Conservation (phyloP, 2,329 filamentous ascomycete species). For the Alternaria novae-zelandiae region DNA sequence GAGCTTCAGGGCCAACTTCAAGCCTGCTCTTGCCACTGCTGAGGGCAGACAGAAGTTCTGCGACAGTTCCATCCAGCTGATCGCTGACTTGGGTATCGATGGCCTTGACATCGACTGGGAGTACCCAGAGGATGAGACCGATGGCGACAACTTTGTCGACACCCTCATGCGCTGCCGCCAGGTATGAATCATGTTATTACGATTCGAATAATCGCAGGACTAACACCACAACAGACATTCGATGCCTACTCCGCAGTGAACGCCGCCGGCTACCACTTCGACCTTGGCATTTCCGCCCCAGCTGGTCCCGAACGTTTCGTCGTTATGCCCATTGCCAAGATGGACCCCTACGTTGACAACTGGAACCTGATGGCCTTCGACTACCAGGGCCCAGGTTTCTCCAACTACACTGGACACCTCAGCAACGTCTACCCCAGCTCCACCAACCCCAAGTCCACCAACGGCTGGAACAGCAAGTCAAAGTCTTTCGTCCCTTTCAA, state of each 20-base stretch:
- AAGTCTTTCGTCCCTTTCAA: constrained; percentile 24
- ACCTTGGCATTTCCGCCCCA: constrained; percentile 53
- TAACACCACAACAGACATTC: constrained; percentile 34
- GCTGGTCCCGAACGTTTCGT: constrained; percentile 51
- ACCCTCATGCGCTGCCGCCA: constrained; percentile 44
- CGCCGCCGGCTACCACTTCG: constrained; percentile 49
- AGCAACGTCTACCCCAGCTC: constrained; percentile 35
- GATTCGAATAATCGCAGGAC: neutral
- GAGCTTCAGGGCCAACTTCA: constrained; percentile 80
- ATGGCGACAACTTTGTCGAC: constrained; percentile 48
- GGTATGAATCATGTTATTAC: constrained; percentile 29
- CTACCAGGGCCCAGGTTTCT: constrained; percentile 76
- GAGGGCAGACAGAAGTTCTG: constrained; percentile 70
- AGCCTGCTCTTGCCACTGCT: constrained; percentile 67
- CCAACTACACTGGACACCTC: constrained; percentile 63
- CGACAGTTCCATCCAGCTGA: constrained; percentile 71
- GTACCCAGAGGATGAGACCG: constrained; percentile 49
- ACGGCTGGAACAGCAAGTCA: constrained; percentile 16
- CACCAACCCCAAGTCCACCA: constrained; percentile 25
- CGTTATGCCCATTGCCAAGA: constrained; percentile 45
- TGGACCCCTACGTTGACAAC: constrained; percentile 54
- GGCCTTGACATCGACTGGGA: constrained; percentile 56
- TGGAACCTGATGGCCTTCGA: constrained; percentile 69
- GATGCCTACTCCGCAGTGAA: constrained; percentile 48
- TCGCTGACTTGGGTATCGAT: constrained; percentile 78